Base-by-base conservation (phyloP, 192 early-diverging fungal genomes). In the Umbelopsis isabellina region DNA sequence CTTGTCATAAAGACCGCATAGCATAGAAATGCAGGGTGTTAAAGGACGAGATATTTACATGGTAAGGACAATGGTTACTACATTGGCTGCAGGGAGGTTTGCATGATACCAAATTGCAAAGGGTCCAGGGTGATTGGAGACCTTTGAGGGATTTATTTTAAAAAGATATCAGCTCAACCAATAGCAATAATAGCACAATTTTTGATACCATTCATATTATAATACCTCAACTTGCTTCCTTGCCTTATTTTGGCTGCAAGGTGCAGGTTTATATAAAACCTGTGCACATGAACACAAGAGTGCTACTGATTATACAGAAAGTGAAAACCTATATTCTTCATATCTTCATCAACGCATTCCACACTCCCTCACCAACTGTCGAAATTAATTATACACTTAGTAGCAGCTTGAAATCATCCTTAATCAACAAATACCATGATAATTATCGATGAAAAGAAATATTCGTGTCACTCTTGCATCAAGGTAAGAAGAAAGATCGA, bases 191-290 rank as follows among this genome's bases (percentile, higher is more conserved):
- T 41, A 41, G 37, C 37, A 6, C 37, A 41, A 41, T 6, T 41
- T 41, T 30, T 4, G 37, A 41, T 41, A 41, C 37, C 37, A 33
- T 9, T 18, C 12, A 25, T 16, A 4, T 11, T 61, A 35, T 61
- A 61, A 61, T 61, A 30, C 55, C 55, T 61, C 55, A 61, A 61
- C 33, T 33, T 18, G 13, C 25, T 20, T 16, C 55, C 30, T 35
- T 33, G 10, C 25, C 10, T 33, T 15, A 23, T 15, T 12, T 18
- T 16, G 11, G 55, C 27, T 4, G 55, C 5, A 3, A 33, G 8
- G 5, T 61, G 33, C 30, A 41, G 12, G 27, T 35, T 12, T 61
- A 61, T 61, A 61, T 61, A 61, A 61, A 35, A 25, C 33, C 27
- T 15, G 27, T 35, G 0, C 55, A 3, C 33, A 3, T 61, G 37